phyloP scores from a whole-genome alignment of 495 filamentous ascomycete species.

The Aspergillus cavernicola region DNA sequence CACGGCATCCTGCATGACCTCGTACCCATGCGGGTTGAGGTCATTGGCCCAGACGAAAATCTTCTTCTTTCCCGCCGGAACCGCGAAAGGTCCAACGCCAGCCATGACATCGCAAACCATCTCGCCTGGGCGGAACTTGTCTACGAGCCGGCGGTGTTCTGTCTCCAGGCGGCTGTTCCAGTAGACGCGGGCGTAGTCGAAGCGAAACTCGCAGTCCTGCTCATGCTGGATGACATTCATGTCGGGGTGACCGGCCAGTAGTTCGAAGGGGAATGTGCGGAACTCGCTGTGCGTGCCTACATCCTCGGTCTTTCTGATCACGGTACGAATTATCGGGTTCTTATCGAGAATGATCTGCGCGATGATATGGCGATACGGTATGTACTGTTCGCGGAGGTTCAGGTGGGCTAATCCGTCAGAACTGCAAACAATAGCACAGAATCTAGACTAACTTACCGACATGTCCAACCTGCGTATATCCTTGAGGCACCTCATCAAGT shows the following conservation, averaged over 20 bases:
- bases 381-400: constrained; percentile 77
- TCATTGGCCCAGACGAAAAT: constrained; percentile 98
- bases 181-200: constrained; percentile 76
- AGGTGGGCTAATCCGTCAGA: constrained; percentile 60
- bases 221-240: constrained; percentile 70
- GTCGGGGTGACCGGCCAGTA: constrained; percentile 77
- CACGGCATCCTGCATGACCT: constrained; percentile 65
- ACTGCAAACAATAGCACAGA: too few relatives aligned
- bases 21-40: constrained; percentile 85
- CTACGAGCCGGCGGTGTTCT: constrained; percentile 79
- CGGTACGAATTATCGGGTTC: constrained; percentile 71
- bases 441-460: constrained; percentile 60
- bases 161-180: constrained; percentile 91
- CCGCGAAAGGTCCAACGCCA: constrained; percentile 90
- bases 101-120: constrained; percentile 98
- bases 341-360: constrained; percentile 85
- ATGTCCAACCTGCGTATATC: constrained; percentile 85
- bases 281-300: constrained; percentile 82
- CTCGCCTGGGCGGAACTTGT: constrained; percentile 75
- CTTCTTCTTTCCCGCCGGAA: constrained; percentile 83
- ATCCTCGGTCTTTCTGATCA: constrained; percentile 92
- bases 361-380: constrained; percentile 79
- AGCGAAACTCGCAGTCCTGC: constrained; percentile 46
- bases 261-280: constrained; percentile 89
- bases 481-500: constrained; percentile 70